Percentiles rank a stretch among this genome's conserved stretches.
phyloP scores from a whole-genome alignment of 257 asterid genomes.

The Linaria vulgaris region DNA sequence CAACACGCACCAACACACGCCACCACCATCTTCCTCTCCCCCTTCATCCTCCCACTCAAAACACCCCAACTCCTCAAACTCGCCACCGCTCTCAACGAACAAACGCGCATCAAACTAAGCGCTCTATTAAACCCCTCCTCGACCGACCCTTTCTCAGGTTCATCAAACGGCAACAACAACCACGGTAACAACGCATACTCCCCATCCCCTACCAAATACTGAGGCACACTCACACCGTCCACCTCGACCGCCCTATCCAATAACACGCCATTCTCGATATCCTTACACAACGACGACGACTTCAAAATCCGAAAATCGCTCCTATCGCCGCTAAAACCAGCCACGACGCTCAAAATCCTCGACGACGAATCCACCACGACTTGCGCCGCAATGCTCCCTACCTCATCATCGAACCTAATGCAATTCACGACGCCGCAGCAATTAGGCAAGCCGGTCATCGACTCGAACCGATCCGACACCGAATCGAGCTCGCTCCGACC shows the following conservation, averaged over 20 bases:
- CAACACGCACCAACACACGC: constrained; percentile 81
- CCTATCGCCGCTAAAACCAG: constrained; percentile 64
- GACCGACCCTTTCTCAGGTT: constrained; percentile 41
- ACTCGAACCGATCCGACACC: constrained; percentile 54
- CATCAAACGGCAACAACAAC: constrained; percentile 53
- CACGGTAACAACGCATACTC: constrained; percentile 68
- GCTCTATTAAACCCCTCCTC: constrained; percentile 61
- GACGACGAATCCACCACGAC: constrained; percentile 72
- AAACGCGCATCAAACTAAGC: constrained; percentile 28
- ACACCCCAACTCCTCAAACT: constrained; percentile 84
- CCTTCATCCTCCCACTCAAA: constrained; percentile 42
- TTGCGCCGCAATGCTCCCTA: constrained; percentile 60
- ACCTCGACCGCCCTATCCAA: constrained; percentile 36
- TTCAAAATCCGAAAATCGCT: constrained; percentile 41
- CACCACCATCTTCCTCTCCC: constrained; percentile 55
- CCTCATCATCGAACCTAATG: constrained; percentile 37
- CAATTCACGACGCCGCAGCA: constrained; percentile 73
- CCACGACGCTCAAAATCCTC: constrained; percentile 61
- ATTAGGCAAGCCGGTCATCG: constrained; percentile 69
- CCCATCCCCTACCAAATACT: constrained; percentile 53
- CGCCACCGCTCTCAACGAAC: constrained; percentile 40
- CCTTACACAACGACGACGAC: constrained; percentile 53
- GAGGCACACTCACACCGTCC: constrained; percentile 46
- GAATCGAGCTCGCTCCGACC: constrained; percentile 47
- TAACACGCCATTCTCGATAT: constrained; percentile 39